Percentiles rank a stretch among this genome's conserved stretches.
These are phyloP conservation scores for Haplosporangium sp. DNA, from an alignment of 371 early-diverging fungal genomes.

Conservation along the genomic window DNA sequence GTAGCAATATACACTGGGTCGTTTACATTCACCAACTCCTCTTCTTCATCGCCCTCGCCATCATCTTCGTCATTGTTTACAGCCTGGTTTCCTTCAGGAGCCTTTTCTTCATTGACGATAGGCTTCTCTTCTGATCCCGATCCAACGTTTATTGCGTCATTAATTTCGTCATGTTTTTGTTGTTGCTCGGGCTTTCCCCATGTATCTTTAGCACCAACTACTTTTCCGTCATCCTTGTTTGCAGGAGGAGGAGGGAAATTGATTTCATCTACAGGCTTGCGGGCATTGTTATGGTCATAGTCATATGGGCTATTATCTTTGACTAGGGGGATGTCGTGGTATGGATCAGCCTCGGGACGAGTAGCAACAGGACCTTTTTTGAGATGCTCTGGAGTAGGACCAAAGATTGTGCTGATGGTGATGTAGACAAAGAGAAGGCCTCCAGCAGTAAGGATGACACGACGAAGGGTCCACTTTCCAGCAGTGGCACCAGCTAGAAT, in stretches of 20 bases:
- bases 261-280: constrained; percentile 13
- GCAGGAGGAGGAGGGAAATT: constrained; percentile 7
- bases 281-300: not conserved
- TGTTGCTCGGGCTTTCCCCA: constrained; percentile 3
- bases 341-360: constrained; percentile 35
- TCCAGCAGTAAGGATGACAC: constrained; percentile 35
- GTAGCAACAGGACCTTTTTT: constrained; percentile 9
- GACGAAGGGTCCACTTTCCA: constrained; percentile 29
- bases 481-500: not conserved
- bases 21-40: constrained; percentile 7
- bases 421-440: constrained; percentile 45
- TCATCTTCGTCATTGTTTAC: constrained; percentile 13
- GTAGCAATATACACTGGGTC: constrained; percentile 11
- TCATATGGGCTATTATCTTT: constrained; percentile 3
- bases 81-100: not conserved
- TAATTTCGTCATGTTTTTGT: not conserved
- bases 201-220: not conserved
- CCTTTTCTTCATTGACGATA: constrained; percentile 7
- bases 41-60: not conserved
- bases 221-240: constrained; percentile 6
- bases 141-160: not conserved
- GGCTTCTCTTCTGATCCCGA: constrained; percentile 2
- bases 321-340: constrained; percentile 17
- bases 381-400: constrained; percentile 22
- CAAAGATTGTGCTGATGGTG: constrained; percentile 36